Evolutionary conservation across 2,329 filamentous ascomycete genomes (phyloP), one percentile per base, ranked within the genome.

Genomic region (Trichophyton schoenleinii): DNA sequence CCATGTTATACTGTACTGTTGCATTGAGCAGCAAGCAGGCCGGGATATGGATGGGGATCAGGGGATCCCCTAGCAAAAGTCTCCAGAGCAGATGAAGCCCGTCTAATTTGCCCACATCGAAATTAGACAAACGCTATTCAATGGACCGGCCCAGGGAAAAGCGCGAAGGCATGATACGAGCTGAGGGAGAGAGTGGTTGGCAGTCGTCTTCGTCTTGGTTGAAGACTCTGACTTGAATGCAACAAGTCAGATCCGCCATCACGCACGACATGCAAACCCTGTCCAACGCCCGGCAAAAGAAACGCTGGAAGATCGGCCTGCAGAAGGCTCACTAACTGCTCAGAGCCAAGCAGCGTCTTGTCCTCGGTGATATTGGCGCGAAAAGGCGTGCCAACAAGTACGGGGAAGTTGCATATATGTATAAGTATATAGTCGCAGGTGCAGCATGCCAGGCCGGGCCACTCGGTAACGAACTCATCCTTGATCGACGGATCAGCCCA

Each of bases 401-500:
- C 28, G 6, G 28, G 28, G 28, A 31, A 7, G 28, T 31, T 31
- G 28, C 28, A 31, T 22, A 22, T 28, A 28, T 6, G 1, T 36
- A 36, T 11, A 38, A 38, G 34, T 38, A 38, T 38, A 3, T 9
- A 38, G 11, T 31, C 34, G 34, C 13, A 13, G 34, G 6, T 38
- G 34, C 34, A 38, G 34, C 22, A 38, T 13, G 18, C 18, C 6
- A 22, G 18, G 44, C 44, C 44, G 44, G 44, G 44, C 18, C 44
- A 48, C 44, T 48, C 44, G 44, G 44, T 53, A 53, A 34, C 28
- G 34, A 38, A 38, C 34, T 38, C 34, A 38, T 38, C 49, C 28
- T 53, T 53, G 49, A 53, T 53, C 49, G 49, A 18, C 49, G 49
- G 49, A 53, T 53, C 49, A 25, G 28, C 49, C n/a, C 49, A 31